These are phyloP conservation scores for Cystofilobasidium capitatum DNA, from an alignment of 768 basidiomycete species.

Conservation along the genomic window DNA sequence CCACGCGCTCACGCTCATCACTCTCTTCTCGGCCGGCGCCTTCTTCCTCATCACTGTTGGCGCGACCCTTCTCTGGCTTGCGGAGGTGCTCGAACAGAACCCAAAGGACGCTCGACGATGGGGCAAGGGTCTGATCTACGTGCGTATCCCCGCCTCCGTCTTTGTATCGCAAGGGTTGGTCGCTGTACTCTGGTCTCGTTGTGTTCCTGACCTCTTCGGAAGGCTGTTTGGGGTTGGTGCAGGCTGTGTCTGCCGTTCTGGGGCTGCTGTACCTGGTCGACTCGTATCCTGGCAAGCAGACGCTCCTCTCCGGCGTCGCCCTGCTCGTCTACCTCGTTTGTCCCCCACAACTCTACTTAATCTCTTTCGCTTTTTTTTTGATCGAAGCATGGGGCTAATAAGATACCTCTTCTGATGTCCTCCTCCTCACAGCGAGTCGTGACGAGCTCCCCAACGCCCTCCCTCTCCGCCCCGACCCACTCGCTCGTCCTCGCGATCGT, in stretches of 20 bases:
- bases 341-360: not conserved
- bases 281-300: slow-evolving; percentile 19
- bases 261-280: slow-evolving; percentile 16
- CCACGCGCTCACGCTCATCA: slow-evolving; percentile 46
- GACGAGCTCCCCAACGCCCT: slow-evolving; percentile 17
- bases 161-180: not conserved
- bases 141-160: not conserved
- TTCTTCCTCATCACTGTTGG: slow-evolving; percentile 14
- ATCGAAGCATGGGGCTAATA: too few relatives aligned
- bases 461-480: slow-evolving; percentile 10
- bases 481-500: slow-evolving; percentile 17
- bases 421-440: slow-evolving; percentile 13
- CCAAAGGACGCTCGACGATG: slow-evolving; percentile 10
- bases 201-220: not conserved
- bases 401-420: not conserved
- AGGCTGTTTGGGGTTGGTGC: not conserved
- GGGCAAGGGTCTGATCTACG: slow-evolving; percentile 14
- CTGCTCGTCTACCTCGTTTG: slow-evolving; percentile 20
- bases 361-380: not conserved
- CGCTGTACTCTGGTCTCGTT: too few relatives aligned
- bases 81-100: slow-evolving; percentile 22
- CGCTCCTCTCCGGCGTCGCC: slow-evolving; percentile 6
- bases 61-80: slow-evolving; percentile 18
- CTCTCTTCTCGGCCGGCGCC: slow-evolving; percentile 39
- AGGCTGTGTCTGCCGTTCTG: slow-evolving; percentile 8